phyloP scores from a whole-genome alignment of 2,329 filamentous ascomycete species.

The Immersiporthe knoxdaviesiana region DNA sequence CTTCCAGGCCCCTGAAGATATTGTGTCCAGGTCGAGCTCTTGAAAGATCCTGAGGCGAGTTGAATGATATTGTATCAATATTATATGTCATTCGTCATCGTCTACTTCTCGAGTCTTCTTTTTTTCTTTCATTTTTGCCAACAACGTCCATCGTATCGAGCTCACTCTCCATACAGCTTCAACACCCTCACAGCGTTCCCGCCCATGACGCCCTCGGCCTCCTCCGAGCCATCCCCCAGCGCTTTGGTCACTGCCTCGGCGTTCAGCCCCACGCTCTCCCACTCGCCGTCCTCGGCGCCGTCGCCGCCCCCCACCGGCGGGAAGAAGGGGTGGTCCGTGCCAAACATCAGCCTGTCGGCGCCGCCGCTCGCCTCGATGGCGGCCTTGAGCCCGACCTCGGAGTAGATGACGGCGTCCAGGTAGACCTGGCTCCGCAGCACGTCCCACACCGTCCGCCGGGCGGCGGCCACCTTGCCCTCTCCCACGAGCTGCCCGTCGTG shows the following conservation, averaged over 20 bases:
- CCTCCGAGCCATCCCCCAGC: slow-evolving; percentile 34
- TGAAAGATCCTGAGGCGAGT: neutral
- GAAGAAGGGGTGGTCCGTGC: slow-evolving; percentile 84
- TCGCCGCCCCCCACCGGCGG: slow-evolving; percentile 70
- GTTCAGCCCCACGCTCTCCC: slow-evolving; percentile 67
- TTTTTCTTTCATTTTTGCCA: no score
- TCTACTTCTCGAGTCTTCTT: no score
- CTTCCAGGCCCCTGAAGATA: neutral
- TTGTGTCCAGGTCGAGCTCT: neutral
- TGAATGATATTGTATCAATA: neutral
- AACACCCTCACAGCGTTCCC: slow-evolving; percentile 37
- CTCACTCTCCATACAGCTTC: slow-evolving; percentile 33
- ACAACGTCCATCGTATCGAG: no score
- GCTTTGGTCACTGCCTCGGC: slow-evolving; percentile 36
- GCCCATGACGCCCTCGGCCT: slow-evolving; percentile 35
- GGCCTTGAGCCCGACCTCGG: slow-evolving; percentile 71
- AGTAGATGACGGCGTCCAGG: slow-evolving; percentile 85
- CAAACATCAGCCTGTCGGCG: slow-evolving; percentile 74
- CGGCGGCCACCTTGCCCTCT: slow-evolving; percentile 57
- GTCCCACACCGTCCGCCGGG: slow-evolving; percentile 58
- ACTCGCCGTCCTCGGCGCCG: slow-evolving; percentile 63
- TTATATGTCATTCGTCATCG: neutral
- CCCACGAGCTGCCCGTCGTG: slow-evolving; percentile 78
- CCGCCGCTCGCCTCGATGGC: slow-evolving; percentile 69
- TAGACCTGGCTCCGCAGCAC: slow-evolving; percentile 74